Conservation (phyloP, 805 yeast species). For the Myxozyma nipponensis region DNA sequence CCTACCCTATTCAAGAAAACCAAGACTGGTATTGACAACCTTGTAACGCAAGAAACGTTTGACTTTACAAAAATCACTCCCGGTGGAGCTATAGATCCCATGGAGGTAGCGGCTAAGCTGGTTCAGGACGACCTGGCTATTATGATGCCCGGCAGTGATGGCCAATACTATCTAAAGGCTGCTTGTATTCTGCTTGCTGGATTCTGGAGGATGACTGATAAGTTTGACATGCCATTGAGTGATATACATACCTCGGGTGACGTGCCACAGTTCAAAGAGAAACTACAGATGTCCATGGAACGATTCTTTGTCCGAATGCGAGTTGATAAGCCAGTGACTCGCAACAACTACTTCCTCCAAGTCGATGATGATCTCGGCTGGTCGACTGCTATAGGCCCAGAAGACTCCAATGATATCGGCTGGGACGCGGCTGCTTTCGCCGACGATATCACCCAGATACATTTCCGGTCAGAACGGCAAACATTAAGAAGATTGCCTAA, state of each 20-base stretch:
- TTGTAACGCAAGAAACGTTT: constrained; percentile 53
- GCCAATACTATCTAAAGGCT: constrained; percentile 53
- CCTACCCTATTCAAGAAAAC: constrained; percentile 50
- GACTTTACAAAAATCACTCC: constrained; percentile 36
- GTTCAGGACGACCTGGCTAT: constrained; percentile 66
- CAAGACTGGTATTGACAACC: constrained; percentile 47
- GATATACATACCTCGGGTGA: constrained; percentile 63
- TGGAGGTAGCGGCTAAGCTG: constrained; percentile 53
- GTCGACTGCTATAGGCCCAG: constrained; percentile 62
- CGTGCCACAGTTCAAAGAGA: constrained; percentile 60
- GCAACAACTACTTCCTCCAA: constrained; percentile 60
- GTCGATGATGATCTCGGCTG: constrained; percentile 61
- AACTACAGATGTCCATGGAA: constrained; percentile 61
- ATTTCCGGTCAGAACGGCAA: constrained; percentile 63
- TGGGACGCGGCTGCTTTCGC: constrained; percentile 59
- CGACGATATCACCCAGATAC: constrained; percentile 44
- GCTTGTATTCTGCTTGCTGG: constrained; percentile 64
- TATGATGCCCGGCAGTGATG: constrained; percentile 57
- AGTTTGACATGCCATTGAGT: constrained; percentile 51
- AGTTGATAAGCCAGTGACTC: constrained; percentile 59
- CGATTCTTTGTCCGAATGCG: constrained; percentile 56
- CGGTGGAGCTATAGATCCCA: constrained; percentile 47
- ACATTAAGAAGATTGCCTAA: constrained; percentile 57
- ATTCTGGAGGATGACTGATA: constrained; percentile 65
- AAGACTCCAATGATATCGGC: constrained; percentile 49